These are phyloP conservation scores for Gossypium bickii DNA, from an alignment of 345 rosid genomes.

Conservation along the genomic window DNA sequence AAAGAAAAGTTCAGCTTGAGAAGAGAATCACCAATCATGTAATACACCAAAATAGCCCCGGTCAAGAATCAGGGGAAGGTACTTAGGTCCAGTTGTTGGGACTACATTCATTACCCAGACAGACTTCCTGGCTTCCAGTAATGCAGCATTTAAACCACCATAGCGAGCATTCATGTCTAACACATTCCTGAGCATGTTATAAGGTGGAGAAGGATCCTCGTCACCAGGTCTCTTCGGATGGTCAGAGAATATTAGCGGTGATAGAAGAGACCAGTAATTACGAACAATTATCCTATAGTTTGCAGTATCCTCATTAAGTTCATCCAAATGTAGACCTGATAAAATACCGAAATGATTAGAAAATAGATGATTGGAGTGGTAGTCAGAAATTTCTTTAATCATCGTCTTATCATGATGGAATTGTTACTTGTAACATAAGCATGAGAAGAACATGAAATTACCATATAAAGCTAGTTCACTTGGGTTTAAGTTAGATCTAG, in stretches of 20 bases:
- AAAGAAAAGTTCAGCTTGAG: neutral
- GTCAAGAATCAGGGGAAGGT: constrained; percentile 83
- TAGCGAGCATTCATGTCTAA: constrained; percentile 93
- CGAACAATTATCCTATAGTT: constrained; percentile 54
- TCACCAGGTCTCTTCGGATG: constrained; percentile 99
- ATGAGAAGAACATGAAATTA: constrained; percentile 23
- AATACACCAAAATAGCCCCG: constrained; percentile 86
- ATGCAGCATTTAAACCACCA: constrained; percentile 85
- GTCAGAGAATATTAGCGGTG: constrained; percentile 96
- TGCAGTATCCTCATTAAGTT: constrained; percentile 55
- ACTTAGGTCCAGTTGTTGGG: constrained; percentile 76
- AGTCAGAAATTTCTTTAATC: neutral
- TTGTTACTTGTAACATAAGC: neutral
- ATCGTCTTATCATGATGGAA: neutral
- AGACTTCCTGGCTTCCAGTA: constrained; percentile 72
- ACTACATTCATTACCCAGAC: constrained; percentile 99
- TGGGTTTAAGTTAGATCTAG: constrained; percentile 65
- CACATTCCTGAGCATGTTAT: constrained; percentile 93
- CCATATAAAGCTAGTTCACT: constrained; percentile 79
- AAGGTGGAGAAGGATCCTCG: constrained; percentile 97
- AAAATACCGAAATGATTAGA: constrained; percentile 9
- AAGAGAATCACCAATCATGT: constrained; percentile 77
- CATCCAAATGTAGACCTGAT: constrained; percentile 68
- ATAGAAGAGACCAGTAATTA: constrained; percentile 94
- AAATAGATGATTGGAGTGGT: neutral